Conservation (phyloP, 1,139 yeast species). For the Candida neerlandica region DNA sequence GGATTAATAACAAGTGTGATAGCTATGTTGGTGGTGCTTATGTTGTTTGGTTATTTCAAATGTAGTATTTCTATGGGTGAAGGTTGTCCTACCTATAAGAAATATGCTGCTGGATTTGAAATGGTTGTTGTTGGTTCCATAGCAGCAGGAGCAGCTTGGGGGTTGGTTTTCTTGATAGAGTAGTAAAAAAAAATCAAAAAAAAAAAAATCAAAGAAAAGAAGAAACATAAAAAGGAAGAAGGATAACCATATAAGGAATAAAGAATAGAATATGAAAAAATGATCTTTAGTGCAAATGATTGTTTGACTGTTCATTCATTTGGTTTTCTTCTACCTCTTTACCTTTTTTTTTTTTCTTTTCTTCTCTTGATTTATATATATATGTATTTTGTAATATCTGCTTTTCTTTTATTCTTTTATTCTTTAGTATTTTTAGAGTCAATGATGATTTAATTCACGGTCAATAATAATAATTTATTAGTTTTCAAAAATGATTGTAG, state of each 20-base stretch:
- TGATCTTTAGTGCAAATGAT: conserved; percentile 1
- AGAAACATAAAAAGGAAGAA: too few species aligned
- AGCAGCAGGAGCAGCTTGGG: conserved; percentile 98
- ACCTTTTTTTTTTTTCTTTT: neutral
- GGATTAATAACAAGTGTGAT: conserved; percentile 78
- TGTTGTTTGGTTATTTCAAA: conserved; percentile 84
- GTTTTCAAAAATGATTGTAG: too few species aligned
- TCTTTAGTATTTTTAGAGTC: neutral
- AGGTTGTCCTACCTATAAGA: conserved; percentile 62
- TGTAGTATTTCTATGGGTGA: conserved; percentile 83
- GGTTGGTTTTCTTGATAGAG: conserved; percentile 78
- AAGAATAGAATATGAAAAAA: neutral
- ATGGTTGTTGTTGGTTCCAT: conserved; percentile 92
- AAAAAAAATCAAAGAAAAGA: too few species aligned
- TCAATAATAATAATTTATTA: too few species aligned
- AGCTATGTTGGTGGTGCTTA: conserved; percentile 83
- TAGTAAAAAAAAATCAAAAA: neutral
- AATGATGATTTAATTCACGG: neutral
- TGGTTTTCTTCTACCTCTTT: neutral
- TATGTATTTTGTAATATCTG: neutral
- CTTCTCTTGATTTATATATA: neutral
- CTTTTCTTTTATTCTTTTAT: neutral
- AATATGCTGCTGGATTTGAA: conserved; percentile 78
- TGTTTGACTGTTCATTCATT: neutral
- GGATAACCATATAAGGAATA: too few species aligned